A percentile compares a stretch with the other conserved stretches of the same genome.
Evolutionary conservation across 345 rosid genomes (phyloP).

Genomic region (Eucalyptus pumila): DNA sequence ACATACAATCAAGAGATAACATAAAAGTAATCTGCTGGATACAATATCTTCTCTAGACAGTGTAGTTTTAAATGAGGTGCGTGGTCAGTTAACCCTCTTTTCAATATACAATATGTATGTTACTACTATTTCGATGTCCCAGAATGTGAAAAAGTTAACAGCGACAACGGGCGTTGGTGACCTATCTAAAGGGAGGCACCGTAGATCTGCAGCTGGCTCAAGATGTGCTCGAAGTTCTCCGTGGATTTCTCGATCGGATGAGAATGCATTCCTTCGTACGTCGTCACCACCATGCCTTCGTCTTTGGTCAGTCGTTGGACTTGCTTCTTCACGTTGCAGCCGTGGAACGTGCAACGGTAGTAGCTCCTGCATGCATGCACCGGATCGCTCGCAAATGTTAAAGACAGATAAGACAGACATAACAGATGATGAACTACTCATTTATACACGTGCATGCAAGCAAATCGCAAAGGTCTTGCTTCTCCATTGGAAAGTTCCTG

Average conservation of each 20-base stretch:
- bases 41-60: background rate
- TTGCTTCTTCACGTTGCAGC: conserved; percentile 95
- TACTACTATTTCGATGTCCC: background rate
- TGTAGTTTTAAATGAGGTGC: background rate
- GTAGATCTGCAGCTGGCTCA: conserved; percentile 79
- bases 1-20: background rate
- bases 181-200: conserved; percentile 13
- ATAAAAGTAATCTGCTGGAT: background rate
- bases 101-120: background rate
- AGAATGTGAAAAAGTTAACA: background rate
- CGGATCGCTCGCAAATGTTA: background rate
- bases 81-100: background rate
- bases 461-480: background rate
- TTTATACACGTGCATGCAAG: background rate
- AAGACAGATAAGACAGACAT: background rate
- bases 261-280: conserved; percentile 86
- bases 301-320: conserved; percentile 73
- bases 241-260: conserved; percentile 65
- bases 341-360: conserved; percentile 75
- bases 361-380: conserved; percentile 51
- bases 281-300: conserved; percentile 84
- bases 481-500: background rate
- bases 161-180: background rate
- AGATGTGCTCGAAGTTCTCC: conserved; percentile 84
- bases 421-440: background rate